Conservation (phyloP, 306 rosid species). For the Glycine soja region DNA sequence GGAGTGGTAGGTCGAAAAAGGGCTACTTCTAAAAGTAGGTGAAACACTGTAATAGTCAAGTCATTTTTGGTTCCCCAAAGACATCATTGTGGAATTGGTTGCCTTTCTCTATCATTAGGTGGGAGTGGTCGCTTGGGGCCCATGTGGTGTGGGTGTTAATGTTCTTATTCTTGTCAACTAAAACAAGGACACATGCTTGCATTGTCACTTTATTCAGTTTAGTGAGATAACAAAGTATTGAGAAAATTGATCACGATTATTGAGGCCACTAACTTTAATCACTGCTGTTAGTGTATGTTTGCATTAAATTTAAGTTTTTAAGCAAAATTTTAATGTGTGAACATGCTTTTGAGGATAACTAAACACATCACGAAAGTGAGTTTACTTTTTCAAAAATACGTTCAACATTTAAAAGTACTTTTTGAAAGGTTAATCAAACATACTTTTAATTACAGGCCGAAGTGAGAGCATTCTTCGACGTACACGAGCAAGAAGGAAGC, state of each 20-base stretch:
- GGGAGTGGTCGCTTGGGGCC: slow-evolving; percentile 36
- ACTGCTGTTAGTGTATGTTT: not conserved
- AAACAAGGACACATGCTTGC: slow-evolving; percentile 13
- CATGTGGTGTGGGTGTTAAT: slow-evolving; percentile 28
- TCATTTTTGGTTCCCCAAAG: not conserved
- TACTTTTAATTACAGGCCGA: slow-evolving; percentile 65
- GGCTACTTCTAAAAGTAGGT: slow-evolving; percentile 35
- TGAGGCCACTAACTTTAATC: not conserved
- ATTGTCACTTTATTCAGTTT: not conserved
- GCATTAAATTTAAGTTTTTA: too few relatives aligned
- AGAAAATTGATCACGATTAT: slow-evolving; percentile 23
- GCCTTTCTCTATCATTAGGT: slow-evolving; percentile 48
- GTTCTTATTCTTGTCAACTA: slow-evolving; percentile 24
- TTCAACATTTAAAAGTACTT: too few relatives aligned
- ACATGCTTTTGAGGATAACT: too few relatives aligned
- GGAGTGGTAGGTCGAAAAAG: slow-evolving; percentile 48
- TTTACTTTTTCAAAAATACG: too few relatives aligned
- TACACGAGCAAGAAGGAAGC: slow-evolving; percentile 99
- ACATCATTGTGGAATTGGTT: slow-evolving; percentile 31
- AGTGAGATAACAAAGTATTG: not conserved
- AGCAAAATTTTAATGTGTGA: too few relatives aligned
- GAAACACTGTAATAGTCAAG: slow-evolving; percentile 29
- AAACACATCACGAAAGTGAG: too few relatives aligned
- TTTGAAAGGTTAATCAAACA: too few relatives aligned
- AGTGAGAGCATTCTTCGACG: slow-evolving; percentile 98